Conservation (phyloP, 2,329 filamentous ascomycete species). For the Colletotrichum echinochloae region DNA sequence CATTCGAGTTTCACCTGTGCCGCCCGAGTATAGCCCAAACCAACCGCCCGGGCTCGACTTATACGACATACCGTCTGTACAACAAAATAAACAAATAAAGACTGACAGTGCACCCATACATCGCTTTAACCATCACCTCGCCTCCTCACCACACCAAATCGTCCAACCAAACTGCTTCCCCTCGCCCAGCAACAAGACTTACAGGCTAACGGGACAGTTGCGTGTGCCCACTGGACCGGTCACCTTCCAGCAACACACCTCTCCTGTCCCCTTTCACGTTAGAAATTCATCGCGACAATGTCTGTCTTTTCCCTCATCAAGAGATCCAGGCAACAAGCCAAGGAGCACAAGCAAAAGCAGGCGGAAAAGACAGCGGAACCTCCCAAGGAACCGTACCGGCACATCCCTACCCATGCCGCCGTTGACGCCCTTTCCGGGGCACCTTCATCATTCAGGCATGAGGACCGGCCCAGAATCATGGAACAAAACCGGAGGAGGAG, state of each 20-base stretch:
- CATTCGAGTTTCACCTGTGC: constrained; percentile 35
- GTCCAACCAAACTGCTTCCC: neutral
- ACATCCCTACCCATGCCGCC: constrained; percentile 72
- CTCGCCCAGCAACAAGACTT: neutral
- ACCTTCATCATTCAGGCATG: constrained; percentile 62
- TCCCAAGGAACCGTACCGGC: constrained; percentile 63
- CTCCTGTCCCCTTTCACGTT: neutral
- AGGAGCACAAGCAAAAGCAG: constrained; percentile 63
- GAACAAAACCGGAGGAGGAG: constrained; percentile 64
- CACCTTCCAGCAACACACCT: neutral
- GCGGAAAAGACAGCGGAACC: constrained; percentile 58
- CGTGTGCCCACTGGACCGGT: neutral
- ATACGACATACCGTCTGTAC: constrained; percentile 17
- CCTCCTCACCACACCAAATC: neutral
- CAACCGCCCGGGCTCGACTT: constrained; percentile 33
- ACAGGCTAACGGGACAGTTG: neutral
- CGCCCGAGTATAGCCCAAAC: constrained; percentile 27
- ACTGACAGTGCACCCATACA: constrained; percentile 11
- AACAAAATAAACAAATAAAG: neutral
- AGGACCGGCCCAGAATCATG: constrained; percentile 60
- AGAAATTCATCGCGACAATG: constrained; percentile 54
- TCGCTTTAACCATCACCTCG: constrained; percentile 8
- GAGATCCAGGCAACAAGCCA: constrained; percentile 65
- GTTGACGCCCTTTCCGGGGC: constrained; percentile 67
- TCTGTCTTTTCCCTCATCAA: constrained; percentile 68